Evolutionary conservation across 2,329 filamentous ascomycete species (phyloP), one percentile per base, ranked within the genome.

Genomic region (Scedosporium boydii): DNA sequence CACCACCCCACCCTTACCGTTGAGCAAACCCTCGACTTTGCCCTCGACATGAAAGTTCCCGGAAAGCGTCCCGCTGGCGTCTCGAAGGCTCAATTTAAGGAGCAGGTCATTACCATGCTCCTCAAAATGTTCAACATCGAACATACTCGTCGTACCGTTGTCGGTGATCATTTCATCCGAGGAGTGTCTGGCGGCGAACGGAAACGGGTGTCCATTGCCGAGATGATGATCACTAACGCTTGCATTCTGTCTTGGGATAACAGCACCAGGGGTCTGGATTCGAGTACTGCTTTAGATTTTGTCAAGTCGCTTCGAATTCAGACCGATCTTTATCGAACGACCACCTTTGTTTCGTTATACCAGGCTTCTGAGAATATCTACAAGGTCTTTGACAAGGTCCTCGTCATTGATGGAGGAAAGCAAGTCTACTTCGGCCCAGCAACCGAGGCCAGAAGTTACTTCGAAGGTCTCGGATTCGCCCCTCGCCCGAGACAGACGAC

Each of bases 71-170:
- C 90, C 0, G 84, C 81, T 3, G 90, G 90, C 23, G 82, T 95
- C 67, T 86, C 83, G 46, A 89, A 89, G 71, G 72, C 75, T 5
- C 86, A 89, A 16, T 93, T 93, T 78, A 93, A 93, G 77, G 81
- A 89, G 59, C 85, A 86, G 67, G 86, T 96, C 63, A 81, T 93
- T 64, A 81, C 85, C 18, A 84, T 88, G 69, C 80, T 96, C 64
- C 79, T 96, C 60, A 91, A 90, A 70, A 95, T 96, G 89, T 96
- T 96, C 80, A 95, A 93, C 71, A 96, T 96, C 61, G 89, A 93
- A 72, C 91, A 96, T 73, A 96, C 91, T 0, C 83, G 85, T 60
- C 84, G 92, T 71, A 97, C 93, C 0, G 85, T 93, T 34, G 91
- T 96, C 27, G 93, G 93, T 6, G 89, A 95, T 65, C 83, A 85